Conservation (phyloP, 2,329 filamentous ascomycete species). For the Aspergillus floridensis region DNA sequence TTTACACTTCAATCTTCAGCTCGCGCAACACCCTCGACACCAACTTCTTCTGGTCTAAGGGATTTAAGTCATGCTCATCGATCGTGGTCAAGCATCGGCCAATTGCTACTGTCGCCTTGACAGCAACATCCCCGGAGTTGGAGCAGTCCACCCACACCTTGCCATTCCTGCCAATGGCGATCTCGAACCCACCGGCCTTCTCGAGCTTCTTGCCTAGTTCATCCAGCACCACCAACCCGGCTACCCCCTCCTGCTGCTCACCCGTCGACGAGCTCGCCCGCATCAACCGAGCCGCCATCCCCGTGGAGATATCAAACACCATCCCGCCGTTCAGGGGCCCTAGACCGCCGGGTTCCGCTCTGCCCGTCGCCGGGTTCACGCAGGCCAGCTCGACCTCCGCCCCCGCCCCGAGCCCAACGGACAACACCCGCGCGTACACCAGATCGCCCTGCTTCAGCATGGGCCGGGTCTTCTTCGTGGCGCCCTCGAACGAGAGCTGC, state of each 20-base stretch:
- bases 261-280: constrained; percentile 41
- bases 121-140: constrained; percentile 52
- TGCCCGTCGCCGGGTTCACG: constrained; percentile 80
- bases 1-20: constrained; percentile 32
- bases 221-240: constrained; percentile 71
- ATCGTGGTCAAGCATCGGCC: constrained; percentile 74
- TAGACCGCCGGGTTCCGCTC: constrained; percentile 80
- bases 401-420: constrained; percentile 74
- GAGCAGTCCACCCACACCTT: constrained; percentile 83
- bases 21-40: constrained; percentile 44
- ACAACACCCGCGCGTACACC: constrained; percentile 81
- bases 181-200: constrained; percentile 69
- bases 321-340: constrained; percentile 82
- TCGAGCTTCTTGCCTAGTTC: constrained; percentile 73
- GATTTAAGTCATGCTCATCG: constrained; percentile 59
- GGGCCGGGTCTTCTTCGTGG: constrained; percentile 87
- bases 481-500: constrained; percentile 88
- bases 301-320: constrained; percentile 75
- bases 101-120: constrained; percentile 71
- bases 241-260: constrained; percentile 48
- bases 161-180: constrained; percentile 89
- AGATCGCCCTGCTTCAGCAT: constrained; percentile 70
- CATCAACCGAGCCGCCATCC: constrained; percentile 74
- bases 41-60: constrained; percentile 47
- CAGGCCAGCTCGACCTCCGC: constrained; percentile 91